Base-by-base conservation (phyloP, 2,329 filamentous ascomycete genomes). In the Xylaria sp. region DNA sequence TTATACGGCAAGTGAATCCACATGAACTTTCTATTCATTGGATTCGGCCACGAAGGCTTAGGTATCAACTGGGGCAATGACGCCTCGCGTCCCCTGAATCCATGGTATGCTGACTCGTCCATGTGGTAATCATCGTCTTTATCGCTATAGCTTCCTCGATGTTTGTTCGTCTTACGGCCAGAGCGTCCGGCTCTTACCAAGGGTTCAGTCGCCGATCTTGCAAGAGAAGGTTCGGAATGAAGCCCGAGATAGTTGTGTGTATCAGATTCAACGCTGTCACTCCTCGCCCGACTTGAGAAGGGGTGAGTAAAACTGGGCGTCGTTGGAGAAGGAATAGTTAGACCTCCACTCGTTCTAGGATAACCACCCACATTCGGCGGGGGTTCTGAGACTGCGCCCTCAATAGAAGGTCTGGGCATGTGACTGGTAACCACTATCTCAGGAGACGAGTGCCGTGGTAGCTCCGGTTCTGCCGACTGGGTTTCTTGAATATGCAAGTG, bases 1-100 rank as follows among this genome's bases (percentile, higher is more conserved):
- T 81, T 84, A 34, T 79, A 84, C 0, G 82, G 80, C 16, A 83
- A 64, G 69, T 85, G 82, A 52, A 84, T 77, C 82, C 83, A 85
- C 65, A 80, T 78, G 64, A 84, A 84, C 67, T 79, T 83, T 23
- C 79, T 76, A 58, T 67, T 68, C 2, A 65, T 61, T 1, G 73
- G 71, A 52, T 75, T 69, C 0, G 76, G 76, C 30, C 76, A 67
- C 3, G 75, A 76, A 63, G 78, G 78, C 0, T 76, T 76, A 1
- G 75, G 75, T 0, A 71, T 68, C 44, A 72, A 59, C 35, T 76
- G 72, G 11, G 71, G 67, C 2, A 72, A 54, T 4, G 66, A 65
- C 0, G 62, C 54, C 7, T 52, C 50, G 23, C 55, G 65, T 23
- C 39, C 44, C 47, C 50, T 10, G 13, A 57, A 59, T 11, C 55